Conservation (phyloP, 2,329 filamentous ascomycete genomes). For the Fusarium lateritium region DNA sequence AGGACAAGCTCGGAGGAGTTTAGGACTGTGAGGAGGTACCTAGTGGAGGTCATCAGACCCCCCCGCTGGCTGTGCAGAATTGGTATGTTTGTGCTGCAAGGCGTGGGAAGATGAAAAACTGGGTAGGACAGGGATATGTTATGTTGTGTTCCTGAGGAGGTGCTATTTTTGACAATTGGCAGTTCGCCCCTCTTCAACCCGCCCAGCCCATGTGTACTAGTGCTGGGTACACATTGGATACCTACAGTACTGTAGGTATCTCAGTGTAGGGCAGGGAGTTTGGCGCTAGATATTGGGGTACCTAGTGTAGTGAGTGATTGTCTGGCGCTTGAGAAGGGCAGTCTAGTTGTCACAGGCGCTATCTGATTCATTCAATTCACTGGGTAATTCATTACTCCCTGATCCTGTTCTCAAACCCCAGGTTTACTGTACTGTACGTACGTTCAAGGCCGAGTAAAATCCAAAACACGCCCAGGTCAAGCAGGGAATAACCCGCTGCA, state of each 20-base stretch:
- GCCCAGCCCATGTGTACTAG: background rate
- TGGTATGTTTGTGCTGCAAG: constrained; percentile 12
- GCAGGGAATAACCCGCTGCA: constrained; percentile 20
- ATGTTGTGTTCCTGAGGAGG: constrained; percentile 21
- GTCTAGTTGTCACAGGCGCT: background rate
- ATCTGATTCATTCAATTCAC: background rate
- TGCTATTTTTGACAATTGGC: constrained; percentile 39
- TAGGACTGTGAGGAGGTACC: background rate
- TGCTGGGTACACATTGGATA: background rate
- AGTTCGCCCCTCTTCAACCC: background rate
- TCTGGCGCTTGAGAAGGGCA: constrained; percentile 1
- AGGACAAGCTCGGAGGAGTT: background rate
- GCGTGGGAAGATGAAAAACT: constrained; percentile 15
- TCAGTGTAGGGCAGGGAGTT: constrained; percentile 8
- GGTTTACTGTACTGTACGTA: constrained; percentile 4
- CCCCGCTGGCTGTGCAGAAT: constrained; percentile 23
- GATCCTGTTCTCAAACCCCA: constrained; percentile 12
- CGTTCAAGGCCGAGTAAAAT: constrained; percentile 12
- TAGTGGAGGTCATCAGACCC: constrained; percentile 13
- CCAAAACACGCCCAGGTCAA: constrained; percentile 29
- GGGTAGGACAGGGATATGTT: constrained; percentile 28
- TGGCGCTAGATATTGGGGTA: background rate
- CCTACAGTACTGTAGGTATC: background rate
- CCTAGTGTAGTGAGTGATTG: background rate
- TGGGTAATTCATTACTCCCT: background rate